Evolutionary conservation across 306 rosid species (phyloP).

Genomic region (Cucumis hystrix): DNA sequence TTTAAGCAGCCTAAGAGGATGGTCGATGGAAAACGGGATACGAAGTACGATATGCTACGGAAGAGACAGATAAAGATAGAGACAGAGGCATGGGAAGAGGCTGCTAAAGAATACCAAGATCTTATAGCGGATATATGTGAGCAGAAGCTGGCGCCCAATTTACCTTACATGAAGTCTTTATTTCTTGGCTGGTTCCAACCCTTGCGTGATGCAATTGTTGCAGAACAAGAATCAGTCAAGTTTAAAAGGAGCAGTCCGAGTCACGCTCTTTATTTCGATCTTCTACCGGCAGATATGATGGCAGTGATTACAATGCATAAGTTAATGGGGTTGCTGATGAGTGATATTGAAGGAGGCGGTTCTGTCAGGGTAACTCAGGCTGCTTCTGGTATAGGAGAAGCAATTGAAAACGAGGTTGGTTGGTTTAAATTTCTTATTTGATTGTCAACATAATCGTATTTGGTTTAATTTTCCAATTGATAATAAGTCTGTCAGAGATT

Average conservation of each 20-base stretch:
- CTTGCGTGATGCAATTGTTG: constrained; percentile 40
- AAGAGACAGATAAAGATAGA: constrained; percentile 64
- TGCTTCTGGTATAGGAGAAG: constrained; percentile 83
- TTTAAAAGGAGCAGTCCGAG: constrained; percentile 2
- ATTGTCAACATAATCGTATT: not conserved
- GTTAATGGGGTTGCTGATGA: constrained; percentile 89
- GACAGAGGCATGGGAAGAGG: constrained; percentile 94
- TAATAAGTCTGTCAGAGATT: not conserved
- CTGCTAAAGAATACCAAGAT: constrained; percentile 76
- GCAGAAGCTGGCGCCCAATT: constrained; percentile 83
- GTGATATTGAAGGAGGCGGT: constrained; percentile 46
- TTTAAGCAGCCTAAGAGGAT: constrained; percentile 25
- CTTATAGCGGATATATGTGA: constrained; percentile 68
- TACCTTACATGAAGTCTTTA: constrained; percentile 78
- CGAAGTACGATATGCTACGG: constrained; percentile 33
- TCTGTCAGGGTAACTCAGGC: constrained; percentile 56
- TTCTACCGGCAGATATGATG: constrained; percentile 67
- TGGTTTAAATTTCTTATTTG: not conserved
- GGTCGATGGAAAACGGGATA: constrained; percentile 21
- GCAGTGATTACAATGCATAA: constrained; percentile 92
- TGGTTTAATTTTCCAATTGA: not conserved
- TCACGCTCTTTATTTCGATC: constrained; percentile 44
- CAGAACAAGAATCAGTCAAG: constrained; percentile 31
- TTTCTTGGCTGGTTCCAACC: constrained; percentile 98
- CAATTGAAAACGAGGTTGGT: constrained; percentile 75